Percentiles rank a stretch among this genome's conserved stretches.
These are phyloP conservation scores for Hypericum androsaemum DNA, from an alignment of 345 rosid genomes.

Conservation along the genomic window DNA sequence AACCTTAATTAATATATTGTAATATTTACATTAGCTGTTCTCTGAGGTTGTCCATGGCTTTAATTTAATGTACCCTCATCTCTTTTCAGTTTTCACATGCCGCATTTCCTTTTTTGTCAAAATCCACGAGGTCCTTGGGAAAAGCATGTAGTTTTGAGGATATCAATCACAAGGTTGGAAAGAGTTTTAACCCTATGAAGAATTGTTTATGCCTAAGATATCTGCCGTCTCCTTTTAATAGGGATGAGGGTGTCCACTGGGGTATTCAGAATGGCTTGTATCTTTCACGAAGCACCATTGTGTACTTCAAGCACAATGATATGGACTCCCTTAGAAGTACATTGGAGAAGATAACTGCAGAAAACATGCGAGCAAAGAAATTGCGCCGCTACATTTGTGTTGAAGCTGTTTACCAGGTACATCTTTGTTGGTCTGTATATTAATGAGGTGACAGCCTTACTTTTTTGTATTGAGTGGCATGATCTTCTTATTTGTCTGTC, in stretches of 20 bases:
- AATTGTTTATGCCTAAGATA: constrained; percentile 1
- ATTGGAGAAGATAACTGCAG: constrained; percentile 54
- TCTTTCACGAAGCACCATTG: constrained; percentile 88
- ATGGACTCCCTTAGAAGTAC: constrained; percentile 64
- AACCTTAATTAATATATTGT: too few species aligned
- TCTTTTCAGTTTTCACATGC: too few species aligned
- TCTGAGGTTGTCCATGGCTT: too few species aligned
- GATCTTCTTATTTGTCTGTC: too few species aligned
- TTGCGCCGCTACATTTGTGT: constrained; percentile 83
- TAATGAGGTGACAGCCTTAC: too few species aligned
- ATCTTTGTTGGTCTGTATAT: not conserved
- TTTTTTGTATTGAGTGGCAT: too few species aligned
- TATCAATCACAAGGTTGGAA: not conserved
- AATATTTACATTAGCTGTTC: too few species aligned
- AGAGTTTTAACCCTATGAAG: not conserved
- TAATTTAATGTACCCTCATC: too few species aligned
- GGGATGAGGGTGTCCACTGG: constrained; percentile 98
- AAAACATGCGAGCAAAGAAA: constrained; percentile 67
- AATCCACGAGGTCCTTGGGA: too few species aligned
- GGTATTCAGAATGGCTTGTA: constrained; percentile 95
- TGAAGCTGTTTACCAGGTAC: constrained; percentile 92
- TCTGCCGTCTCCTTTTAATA: constrained; percentile 10
- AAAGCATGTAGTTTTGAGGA: too few species aligned
- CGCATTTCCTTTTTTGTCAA: too few species aligned
- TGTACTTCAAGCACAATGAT: constrained; percentile 93